phyloP scores from a whole-genome alignment of 2,329 filamentous ascomycete genomes.

The Fusarium lyarnte region DNA sequence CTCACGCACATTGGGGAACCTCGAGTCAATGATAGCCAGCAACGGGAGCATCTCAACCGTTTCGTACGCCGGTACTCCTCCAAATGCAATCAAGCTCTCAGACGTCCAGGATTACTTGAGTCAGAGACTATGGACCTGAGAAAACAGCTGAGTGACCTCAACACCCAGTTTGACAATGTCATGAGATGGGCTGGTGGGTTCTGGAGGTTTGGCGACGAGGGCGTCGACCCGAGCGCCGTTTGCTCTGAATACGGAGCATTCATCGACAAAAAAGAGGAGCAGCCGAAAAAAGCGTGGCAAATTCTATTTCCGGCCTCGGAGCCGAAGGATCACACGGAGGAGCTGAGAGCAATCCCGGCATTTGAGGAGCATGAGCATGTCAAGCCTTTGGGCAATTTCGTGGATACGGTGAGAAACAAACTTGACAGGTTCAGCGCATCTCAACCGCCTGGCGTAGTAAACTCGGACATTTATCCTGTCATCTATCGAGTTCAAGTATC shows the following conservation, averaged over 20 bases:
- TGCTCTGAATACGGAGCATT: background rate
- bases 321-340: background rate
- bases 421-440: background rate
- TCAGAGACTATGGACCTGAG: background rate
- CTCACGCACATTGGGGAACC: background rate
- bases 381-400: background rate
- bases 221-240: background rate
- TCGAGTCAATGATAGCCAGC: background rate
- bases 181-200: background rate
- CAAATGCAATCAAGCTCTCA: background rate
- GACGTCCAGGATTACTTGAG: background rate
- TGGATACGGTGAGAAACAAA: background rate
- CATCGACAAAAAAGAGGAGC: background rate
- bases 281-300: background rate
- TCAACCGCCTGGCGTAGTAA: background rate
- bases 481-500: background rate
- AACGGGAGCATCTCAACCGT: background rate
- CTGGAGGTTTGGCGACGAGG: background rate
- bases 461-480: background rate
- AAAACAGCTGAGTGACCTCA: background rate
- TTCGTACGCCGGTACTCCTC: background rate
- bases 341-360: background rate
- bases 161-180: background rate
- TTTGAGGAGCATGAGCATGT: background rate
- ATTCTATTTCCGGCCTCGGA: background rate